Conservation (phyloP, 179 eudicot genomes). For the Spergularia azorica region DNA sequence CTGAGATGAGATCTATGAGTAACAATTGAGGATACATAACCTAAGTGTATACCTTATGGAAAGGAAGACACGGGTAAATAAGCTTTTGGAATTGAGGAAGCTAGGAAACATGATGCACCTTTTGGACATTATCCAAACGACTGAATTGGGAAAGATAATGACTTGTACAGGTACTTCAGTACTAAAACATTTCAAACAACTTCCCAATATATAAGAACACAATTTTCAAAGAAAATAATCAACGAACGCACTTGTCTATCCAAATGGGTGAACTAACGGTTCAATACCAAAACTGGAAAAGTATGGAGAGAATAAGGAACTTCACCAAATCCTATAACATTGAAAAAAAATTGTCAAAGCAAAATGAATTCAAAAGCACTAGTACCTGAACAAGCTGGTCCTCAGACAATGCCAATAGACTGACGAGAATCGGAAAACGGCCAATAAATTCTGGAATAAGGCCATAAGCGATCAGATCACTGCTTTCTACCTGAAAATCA, state of each 20-base stretch:
- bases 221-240: background rate
- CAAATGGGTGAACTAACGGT: background rate
- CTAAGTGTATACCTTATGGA: background rate
- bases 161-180: background rate
- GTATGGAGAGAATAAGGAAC: background rate
- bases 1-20: too few species aligned
- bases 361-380: conserved; percentile 1
- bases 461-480: conserved; percentile 90
- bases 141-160: background rate
- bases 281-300: background rate
- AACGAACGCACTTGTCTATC: conserved; percentile 6
- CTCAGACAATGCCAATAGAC: conserved; percentile 79
- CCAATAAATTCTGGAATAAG: conserved; percentile 96
- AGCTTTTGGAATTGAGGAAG: background rate
- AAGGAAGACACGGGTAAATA: background rate
- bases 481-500: conserved; percentile 81
- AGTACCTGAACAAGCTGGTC: conserved; percentile 90
- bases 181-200: background rate
- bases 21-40: too few species aligned
- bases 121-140: background rate
- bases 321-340: background rate
- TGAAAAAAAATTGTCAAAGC: background rate
- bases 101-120: background rate
- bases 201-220: background rate
- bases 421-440: conserved; percentile 87